Conservation (phyloP, 2,329 filamentous ascomycete genomes). For the Sordariomycetes sp. region DNA sequence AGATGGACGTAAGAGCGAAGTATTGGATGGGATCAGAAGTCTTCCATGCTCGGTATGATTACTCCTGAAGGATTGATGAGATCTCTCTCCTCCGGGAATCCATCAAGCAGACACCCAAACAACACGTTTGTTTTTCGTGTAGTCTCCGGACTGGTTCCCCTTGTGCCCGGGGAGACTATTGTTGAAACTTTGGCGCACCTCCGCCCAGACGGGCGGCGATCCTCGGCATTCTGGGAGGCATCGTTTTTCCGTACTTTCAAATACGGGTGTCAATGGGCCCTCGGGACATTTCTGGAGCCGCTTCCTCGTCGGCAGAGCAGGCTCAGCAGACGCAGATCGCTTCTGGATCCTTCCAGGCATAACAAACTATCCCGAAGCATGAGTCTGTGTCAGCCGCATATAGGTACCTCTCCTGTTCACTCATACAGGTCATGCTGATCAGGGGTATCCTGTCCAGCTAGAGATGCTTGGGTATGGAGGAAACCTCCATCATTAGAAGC, state of each 20-base stretch:
- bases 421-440: not conserved
- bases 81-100: constrained; percentile 36
- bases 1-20: not conserved
- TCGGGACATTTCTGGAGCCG: not conserved
- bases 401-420: not conserved
- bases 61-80: constrained; percentile 14
- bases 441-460: not conserved
- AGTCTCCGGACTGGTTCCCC: constrained; percentile 44
- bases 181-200: constrained; percentile 44
- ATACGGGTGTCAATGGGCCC: too few relatives aligned
- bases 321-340: not conserved
- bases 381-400: not conserved
- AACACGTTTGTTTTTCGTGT: constrained; percentile 35
- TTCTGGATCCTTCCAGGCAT: not conserved
- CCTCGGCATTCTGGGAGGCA: not conserved
- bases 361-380: not conserved
- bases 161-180: constrained; percentile 51
- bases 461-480: not conserved
- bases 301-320: not conserved
- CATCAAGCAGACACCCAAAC: constrained; percentile 46
- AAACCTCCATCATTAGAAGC: not conserved
- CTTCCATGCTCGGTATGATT: constrained; percentile 49
- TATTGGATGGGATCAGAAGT: constrained; percentile 9
- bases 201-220: constrained; percentile 34
- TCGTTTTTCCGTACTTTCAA: not conserved